These are phyloP conservation scores for Hypoxylon fuscum DNA, from an alignment of 495 filamentous ascomycete genomes.

Conservation along the genomic window DNA sequence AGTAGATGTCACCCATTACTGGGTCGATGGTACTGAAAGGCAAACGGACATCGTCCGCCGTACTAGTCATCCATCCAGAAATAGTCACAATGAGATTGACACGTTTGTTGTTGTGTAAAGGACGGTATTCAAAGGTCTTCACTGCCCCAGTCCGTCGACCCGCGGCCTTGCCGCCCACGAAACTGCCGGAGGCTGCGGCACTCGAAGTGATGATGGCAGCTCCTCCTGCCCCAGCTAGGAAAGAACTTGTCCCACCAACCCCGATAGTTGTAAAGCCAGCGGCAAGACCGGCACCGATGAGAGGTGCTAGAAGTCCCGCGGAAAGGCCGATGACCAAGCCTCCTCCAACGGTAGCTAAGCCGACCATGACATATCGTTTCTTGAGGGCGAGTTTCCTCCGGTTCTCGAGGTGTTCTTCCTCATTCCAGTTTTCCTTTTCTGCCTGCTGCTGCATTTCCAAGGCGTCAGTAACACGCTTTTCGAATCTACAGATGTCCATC, in stretches of 20 bases:
- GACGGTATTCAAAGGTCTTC: conserved; percentile 94
- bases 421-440: conserved; percentile 96
- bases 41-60: conserved; percentile 93
- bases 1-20: conserved; percentile 98
- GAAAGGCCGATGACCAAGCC: conserved; percentile 95
- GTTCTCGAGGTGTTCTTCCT: conserved; percentile 91
- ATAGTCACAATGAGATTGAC: conserved; percentile 96
- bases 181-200: conserved; percentile 85
- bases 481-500: conserved; percentile 95
- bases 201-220: conserved; percentile 92
- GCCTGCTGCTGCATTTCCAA: conserved; percentile 95
- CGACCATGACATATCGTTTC: conserved; percentile 91
- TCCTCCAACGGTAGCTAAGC: conserved; percentile 94
- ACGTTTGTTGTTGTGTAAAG: conserved; percentile 96
- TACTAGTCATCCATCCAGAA: conserved; percentile 98
- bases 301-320: conserved; percentile 87
- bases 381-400: conserved; percentile 82
- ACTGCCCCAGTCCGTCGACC: conserved; percentile 88
- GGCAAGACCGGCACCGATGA: conserved; percentile 94
- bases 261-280: conserved; percentile 96
- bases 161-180: conserved; percentile 86
- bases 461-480: conserved; percentile 96
- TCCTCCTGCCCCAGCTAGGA: conserved; percentile 90
- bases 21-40: conserved; percentile 96
- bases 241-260: conserved; percentile 85